Evolutionary conservation across 1,284 basidiomycete species (phyloP).

Genomic region (Cryptococcus maquisensis): DNA sequence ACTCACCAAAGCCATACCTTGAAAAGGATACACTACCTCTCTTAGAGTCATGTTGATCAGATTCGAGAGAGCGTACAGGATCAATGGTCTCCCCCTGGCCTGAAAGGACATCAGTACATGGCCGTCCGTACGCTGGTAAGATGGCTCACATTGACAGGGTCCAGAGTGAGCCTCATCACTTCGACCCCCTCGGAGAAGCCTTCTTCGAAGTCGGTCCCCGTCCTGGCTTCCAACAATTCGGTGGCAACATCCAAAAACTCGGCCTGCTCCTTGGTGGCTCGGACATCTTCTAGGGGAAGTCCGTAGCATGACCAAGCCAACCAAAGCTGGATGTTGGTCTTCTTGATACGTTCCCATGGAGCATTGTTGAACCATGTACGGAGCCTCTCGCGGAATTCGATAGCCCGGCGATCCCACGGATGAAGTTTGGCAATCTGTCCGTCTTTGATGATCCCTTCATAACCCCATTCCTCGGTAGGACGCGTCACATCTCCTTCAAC

Average conservation of each 20-base stretch:
- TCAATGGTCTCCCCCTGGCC: slow-evolving; percentile 59
- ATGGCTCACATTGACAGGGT: slow-evolving; percentile 62
- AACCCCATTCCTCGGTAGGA: slow-evolving; percentile 9
- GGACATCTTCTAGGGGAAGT: slow-evolving; percentile 51
- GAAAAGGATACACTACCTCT: slow-evolving; percentile 29
- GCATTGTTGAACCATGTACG: slow-evolving; percentile 59
- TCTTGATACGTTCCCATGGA: slow-evolving; percentile 67
- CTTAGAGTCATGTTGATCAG: slow-evolving; percentile 51
- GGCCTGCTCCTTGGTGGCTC: slow-evolving; percentile 53
- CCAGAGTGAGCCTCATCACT: slow-evolving; percentile 71
- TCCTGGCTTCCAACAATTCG: slow-evolving; percentile 64
- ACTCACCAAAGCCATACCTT: slow-evolving; percentile 29
- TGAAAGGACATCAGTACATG: neutral
- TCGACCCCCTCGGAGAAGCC: slow-evolving; percentile 58
- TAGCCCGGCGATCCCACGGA: slow-evolving; percentile 35
- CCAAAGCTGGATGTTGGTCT: slow-evolving; percentile 67
- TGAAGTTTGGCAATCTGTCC: slow-evolving; percentile 28
- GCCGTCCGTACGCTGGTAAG: too few species aligned
- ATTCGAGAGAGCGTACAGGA: slow-evolving; percentile 64
- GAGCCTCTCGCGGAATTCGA: slow-evolving; percentile 47
- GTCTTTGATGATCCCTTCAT: slow-evolving; percentile 22
- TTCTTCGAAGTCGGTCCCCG: slow-evolving; percentile 62
- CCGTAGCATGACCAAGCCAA: slow-evolving; percentile 81
- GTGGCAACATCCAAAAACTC: slow-evolving; percentile 59
- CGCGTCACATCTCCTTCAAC: slow-evolving; percentile 21